Conservation (phyloP, 345 rosid species). For the Angophora floribunda region DNA sequence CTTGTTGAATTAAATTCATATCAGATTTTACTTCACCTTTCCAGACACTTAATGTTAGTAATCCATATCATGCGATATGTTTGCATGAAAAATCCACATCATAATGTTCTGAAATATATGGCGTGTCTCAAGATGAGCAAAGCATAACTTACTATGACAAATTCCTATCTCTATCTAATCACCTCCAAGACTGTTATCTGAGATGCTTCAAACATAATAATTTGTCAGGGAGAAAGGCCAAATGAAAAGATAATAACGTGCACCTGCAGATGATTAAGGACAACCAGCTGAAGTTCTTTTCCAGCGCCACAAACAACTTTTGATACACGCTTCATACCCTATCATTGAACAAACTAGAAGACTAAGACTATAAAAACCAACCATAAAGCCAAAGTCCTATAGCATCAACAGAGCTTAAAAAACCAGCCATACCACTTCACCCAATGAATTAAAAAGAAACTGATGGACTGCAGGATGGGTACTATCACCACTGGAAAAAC, state of each 20-base stretch:
- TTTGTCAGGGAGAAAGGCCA: background rate
- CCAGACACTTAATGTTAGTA: background rate
- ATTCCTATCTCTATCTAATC: background rate
- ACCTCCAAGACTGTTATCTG: background rate
- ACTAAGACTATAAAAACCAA: background rate
- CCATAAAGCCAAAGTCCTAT: background rate
- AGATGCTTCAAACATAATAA: background rate
- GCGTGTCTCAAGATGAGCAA: background rate
- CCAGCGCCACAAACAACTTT: constrained; percentile 83
- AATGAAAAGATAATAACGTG: background rate
- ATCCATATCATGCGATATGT: no score
- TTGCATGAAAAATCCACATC: no score
- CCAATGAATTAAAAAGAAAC: constrained; percentile 65
- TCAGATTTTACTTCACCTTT: background rate
- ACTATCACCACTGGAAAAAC: constrained; percentile 79
- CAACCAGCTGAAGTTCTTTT: constrained; percentile 81
- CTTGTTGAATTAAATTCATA: no score
- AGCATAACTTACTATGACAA: background rate
- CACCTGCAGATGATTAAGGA: constrained; percentile 6
- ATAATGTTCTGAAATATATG: no score
- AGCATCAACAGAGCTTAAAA: background rate
- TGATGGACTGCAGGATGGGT: constrained; percentile 90
- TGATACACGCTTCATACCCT: constrained; percentile 82
- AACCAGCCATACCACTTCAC: constrained; percentile 59
- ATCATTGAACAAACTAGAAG: background rate